Evolutionary conservation across 805 yeast genomes (phyloP).

Genomic region (Lipomyces yamanashiensis): DNA sequence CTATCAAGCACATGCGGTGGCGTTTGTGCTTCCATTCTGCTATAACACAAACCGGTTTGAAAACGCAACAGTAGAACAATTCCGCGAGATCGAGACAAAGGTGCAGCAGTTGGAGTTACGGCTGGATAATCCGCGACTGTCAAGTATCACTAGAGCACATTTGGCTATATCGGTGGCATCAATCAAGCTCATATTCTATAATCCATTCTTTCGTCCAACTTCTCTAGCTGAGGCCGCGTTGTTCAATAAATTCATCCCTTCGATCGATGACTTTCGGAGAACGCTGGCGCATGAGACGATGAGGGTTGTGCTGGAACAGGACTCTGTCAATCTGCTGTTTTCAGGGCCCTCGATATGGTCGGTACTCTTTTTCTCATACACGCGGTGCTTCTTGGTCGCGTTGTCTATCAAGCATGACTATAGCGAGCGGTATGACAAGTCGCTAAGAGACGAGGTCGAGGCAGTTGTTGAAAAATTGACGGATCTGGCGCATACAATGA

Average conservation of each 20-base stretch:
- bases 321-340: conserved; percentile 12
- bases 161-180: conserved; percentile 10
- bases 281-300: conserved; percentile 16
- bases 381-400: conserved; percentile 20
- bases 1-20: conserved; percentile 17
- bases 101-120: conserved; percentile 6
- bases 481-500: conserved; percentile 15
- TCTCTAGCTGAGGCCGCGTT: conserved; percentile 11
- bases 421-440: conserved; percentile 7
- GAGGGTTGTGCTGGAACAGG: conserved; percentile 8
- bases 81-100: conserved; percentile 12
- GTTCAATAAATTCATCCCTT: conserved; percentile 17
- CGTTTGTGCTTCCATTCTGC: conserved; percentile 20
- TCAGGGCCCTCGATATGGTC: conserved; percentile 25
- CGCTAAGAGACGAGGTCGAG: conserved; percentile 15
- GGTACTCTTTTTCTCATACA: conserved; percentile 9
- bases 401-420: conserved; percentile 20
- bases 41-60: conserved; percentile 16
- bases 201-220: conserved; percentile 22
- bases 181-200: conserved; percentile 18
- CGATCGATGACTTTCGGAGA: conserved; percentile 14
- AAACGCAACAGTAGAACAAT: conserved; percentile 10
- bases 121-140: conserved; percentile 5
- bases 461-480: conserved; percentile 13
- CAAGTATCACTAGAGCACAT: conserved; percentile 13